These are phyloP conservation scores for Saccharum hybrid DNA, from an alignment of 202 grass and related monocot genomes.

Conservation along the genomic window DNA sequence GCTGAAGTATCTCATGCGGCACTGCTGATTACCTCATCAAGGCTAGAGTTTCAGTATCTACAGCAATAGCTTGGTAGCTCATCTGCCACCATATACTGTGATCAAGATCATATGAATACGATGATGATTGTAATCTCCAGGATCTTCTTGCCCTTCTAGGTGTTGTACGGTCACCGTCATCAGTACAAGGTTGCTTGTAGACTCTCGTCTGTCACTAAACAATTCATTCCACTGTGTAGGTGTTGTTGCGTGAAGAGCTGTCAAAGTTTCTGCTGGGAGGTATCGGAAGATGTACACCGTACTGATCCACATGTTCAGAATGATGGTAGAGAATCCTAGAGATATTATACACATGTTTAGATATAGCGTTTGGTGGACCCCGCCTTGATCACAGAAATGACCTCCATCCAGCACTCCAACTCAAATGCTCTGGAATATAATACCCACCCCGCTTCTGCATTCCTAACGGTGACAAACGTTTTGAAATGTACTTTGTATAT, in stretches of 20 bases:
- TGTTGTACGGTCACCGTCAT: conserved; percentile 45
- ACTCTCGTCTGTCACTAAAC: conserved; percentile 32
- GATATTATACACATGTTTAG: too few relatives aligned
- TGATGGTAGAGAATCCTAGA: not conserved
- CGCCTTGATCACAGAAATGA: too few relatives aligned
- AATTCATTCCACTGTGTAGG: conserved; percentile 45
- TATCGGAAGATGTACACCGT: not conserved
- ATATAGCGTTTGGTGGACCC: too few relatives aligned
- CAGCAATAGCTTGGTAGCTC: conserved; percentile 41
- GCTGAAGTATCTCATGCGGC: conserved; percentile 53
- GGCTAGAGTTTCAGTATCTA: conserved; percentile 30
- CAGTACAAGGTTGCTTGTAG: conserved; percentile 36
- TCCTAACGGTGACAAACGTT: too few relatives aligned
- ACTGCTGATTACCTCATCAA: conserved; percentile 30
- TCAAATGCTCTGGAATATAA: too few relatives aligned
- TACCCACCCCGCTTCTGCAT: too few relatives aligned
- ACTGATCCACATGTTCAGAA: not conserved
- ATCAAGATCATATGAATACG: conserved; percentile 17
- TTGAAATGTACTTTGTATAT: too few relatives aligned
- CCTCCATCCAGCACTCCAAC: too few relatives aligned
- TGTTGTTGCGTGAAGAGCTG: conserved; percentile 49
- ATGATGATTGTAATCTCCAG: not conserved
- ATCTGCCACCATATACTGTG: conserved; percentile 37
- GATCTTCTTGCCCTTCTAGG: conserved; percentile 37
- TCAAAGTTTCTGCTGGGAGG: conserved; percentile 51